Percentiles rank a stretch among this genome's conserved stretches.
phyloP scores from a whole-genome alignment of 1,284 basidiomycete genomes.

The Ganoderma lingzhi region DNA sequence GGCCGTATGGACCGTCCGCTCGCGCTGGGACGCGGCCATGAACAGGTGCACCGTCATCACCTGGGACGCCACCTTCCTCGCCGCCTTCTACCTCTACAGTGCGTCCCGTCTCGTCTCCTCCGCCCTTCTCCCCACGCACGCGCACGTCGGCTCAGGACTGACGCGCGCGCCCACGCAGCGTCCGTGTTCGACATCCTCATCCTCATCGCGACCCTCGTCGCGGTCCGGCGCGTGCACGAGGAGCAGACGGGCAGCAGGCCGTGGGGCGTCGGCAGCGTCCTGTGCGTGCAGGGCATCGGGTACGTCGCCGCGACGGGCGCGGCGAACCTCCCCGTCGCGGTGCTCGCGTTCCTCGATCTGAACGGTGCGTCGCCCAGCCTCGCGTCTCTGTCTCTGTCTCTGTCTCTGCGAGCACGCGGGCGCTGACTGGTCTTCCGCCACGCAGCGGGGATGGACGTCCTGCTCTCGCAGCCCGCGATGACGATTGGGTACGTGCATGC shows the following conservation, averaged over 20 bases:
- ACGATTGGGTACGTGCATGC: constrained; percentile 16
- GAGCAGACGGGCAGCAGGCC: constrained; percentile 1
- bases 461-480: constrained; percentile 26
- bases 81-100: constrained; percentile 27
- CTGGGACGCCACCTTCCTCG: constrained; percentile 19
- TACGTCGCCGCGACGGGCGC: constrained; percentile 27
- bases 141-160: too few relatives aligned
- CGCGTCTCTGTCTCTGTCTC: too few relatives aligned
- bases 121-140: not conserved
- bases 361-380: constrained; percentile 19
- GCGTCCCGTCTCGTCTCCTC: not conserved
- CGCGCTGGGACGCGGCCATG: constrained; percentile 13
- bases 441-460: constrained; percentile 25
- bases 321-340: constrained; percentile 24
- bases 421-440: not conserved
- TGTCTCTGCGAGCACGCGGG: not conserved
- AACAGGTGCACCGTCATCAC: constrained; percentile 11
- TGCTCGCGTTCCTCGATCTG: constrained; percentile 23
- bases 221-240: constrained; percentile 21
- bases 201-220: constrained; percentile 23
- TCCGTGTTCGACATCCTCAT: constrained; percentile 25
- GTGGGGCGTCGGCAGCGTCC: constrained; percentile 22
- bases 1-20: constrained; percentile 20
- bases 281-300: constrained; percentile 29
- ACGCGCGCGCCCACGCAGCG: constrained; percentile 8